Percentiles rank a stretch among this genome's conserved stretches.
Evolutionary conservation across 2,329 filamentous ascomycete genomes (phyloP).

Genomic region (Ceratocystis albifundus): DNA sequence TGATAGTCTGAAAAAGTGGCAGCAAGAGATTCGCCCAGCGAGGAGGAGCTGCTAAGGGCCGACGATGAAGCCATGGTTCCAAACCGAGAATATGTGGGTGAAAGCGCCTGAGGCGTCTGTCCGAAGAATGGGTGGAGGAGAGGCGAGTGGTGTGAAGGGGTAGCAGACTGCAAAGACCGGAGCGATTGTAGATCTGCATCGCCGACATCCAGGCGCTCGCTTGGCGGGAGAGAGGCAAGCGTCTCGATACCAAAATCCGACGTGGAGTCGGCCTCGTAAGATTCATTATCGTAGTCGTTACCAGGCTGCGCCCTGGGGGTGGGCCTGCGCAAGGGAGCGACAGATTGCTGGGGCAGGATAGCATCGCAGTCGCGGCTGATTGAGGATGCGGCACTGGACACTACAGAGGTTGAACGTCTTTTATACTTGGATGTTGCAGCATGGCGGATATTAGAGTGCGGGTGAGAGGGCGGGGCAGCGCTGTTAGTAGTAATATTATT

Average conservation of each 20-base stretch:
- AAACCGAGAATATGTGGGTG: constrained; percentile 28
- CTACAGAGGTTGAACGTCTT: neutral
- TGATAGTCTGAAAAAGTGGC: constrained; percentile 37
- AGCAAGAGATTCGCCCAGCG: constrained; percentile 41
- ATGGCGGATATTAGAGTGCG: neutral
- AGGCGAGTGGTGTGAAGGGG: neutral
- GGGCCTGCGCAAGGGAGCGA: neutral
- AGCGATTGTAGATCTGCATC: constrained; percentile 24
- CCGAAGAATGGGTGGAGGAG: neutral
- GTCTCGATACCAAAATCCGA: constrained; percentile 17
- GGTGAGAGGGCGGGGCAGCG: neutral
- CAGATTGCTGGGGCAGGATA: neutral
- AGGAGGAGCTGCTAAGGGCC: constrained; percentile 38
- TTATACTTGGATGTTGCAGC: neutral
- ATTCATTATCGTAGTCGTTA: neutral
- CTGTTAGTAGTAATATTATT: neutral
- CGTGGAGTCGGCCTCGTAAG: neutral
- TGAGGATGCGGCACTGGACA: neutral
- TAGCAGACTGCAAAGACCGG: neutral
- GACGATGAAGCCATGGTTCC: constrained; percentile 23
- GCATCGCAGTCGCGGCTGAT: neutral
- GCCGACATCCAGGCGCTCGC: constrained; percentile 11
- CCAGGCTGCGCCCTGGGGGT: neutral
- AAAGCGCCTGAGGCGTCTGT: neutral
- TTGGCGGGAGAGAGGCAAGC: constrained; percentile 11